These are phyloP conservation scores for Adiantum capillusveneris DNA, from an alignment of 75 land plant genomes.

Conservation along the genomic window DNA sequence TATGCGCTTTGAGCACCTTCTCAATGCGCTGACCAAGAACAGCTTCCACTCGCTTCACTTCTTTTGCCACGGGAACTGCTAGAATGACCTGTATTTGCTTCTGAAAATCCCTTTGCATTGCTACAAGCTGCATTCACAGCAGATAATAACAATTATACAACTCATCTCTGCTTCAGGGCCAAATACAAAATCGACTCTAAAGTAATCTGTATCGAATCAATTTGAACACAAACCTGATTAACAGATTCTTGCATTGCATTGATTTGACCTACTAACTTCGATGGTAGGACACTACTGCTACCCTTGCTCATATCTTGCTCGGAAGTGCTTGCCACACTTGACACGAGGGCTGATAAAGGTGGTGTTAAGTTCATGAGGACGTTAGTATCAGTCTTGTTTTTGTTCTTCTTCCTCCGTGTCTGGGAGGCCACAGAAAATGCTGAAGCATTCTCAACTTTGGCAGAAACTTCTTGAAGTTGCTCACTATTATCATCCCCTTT, in stretches of 20 bases:
- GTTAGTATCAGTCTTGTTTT: conserved; percentile 20
- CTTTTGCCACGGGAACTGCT: conserved; percentile 71
- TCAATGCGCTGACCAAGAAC: conserved; percentile 77
- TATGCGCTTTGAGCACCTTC: conserved; percentile 70
- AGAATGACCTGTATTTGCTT: conserved; percentile 59
- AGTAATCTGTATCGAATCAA: no score
- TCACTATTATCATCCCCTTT: conserved; percentile 33
- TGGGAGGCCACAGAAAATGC: conserved; percentile 6
- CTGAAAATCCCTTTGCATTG: conserved; percentile 82
- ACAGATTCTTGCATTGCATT: conserved; percentile 26
- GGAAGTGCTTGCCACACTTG: conserved; percentile 4
- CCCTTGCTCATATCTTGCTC: neutral
- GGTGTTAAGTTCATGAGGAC: conserved; percentile 2
- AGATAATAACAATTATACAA: no score
- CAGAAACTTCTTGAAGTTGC: conserved; percentile 30
- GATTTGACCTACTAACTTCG: conserved; percentile 11
- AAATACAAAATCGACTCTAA: neutral
- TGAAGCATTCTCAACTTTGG: conserved; percentile 23
- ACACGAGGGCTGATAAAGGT: conserved; percentile 4
- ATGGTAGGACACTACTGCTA: neutral
- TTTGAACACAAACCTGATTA: conserved; percentile 18
- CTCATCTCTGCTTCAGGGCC: no score
- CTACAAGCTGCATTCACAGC: conserved; percentile 45
- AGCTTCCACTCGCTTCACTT: conserved; percentile 78
- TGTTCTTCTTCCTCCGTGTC: conserved; percentile 34